Conservation (phyloP, 2,329 filamentous ascomycete genomes). For the Xylaria hypoxylon region DNA sequence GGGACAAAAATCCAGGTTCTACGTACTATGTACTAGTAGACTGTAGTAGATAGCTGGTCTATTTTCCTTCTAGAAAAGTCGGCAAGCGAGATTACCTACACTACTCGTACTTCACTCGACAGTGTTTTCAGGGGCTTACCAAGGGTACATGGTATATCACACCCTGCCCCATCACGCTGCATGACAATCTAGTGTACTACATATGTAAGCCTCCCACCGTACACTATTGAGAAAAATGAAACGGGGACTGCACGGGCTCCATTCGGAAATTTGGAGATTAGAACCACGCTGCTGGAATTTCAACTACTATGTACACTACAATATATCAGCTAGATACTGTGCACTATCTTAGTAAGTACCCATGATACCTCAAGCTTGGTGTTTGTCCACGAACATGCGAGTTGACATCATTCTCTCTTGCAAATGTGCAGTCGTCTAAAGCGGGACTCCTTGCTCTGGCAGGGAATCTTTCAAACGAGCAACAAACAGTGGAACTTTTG, state of each 20-base stretch:
- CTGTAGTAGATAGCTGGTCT: background rate
- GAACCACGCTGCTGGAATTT: slow-evolving; percentile 15
- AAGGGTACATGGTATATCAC: background rate
- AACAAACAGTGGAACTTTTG: slow-evolving; percentile 7
- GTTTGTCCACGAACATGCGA: background rate
- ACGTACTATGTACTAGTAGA: no score
- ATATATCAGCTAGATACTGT: background rate
- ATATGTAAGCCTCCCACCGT: background rate
- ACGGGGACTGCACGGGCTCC: background rate
- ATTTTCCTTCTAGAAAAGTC: slow-evolving; percentile 30
- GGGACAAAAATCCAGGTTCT: background rate
- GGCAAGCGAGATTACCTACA: slow-evolving; percentile 29
- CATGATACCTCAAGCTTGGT: background rate
- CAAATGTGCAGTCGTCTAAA: background rate
- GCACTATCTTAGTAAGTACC: background rate
- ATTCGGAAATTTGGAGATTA: slow-evolving; percentile 9
- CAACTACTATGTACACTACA: background rate
- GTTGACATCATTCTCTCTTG: background rate
- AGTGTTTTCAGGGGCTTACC: slow-evolving; percentile 24
- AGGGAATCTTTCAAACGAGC: slow-evolving; percentile 12
- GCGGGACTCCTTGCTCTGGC: background rate
- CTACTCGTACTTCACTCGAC: background rate
- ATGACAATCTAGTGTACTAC: slow-evolving; percentile 16
- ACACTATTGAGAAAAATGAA: no score
- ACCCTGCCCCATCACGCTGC: slow-evolving; percentile 20